A percentile compares a stretch with the other conserved stretches of the same genome.
These are phyloP conservation scores for Parachaetomium inaequale DNA, from an alignment of 495 filamentous ascomycete genomes.

Conservation along the genomic window DNA sequence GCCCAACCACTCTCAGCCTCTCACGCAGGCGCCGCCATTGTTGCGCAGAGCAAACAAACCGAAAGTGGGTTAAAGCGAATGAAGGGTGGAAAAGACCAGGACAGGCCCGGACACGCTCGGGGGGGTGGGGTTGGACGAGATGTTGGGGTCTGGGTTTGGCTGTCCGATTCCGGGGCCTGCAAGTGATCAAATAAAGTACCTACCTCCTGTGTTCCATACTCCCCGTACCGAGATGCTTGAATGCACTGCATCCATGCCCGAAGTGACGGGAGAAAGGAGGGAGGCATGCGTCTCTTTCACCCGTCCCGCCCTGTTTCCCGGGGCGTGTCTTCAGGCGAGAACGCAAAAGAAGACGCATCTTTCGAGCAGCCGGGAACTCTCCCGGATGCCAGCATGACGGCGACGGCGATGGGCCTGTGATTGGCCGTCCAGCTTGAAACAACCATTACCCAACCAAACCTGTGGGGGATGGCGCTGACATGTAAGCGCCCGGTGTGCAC, in stretches of 20 bases:
- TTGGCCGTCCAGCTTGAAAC: constrained; percentile 5
- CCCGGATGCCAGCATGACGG: constrained; percentile 6
- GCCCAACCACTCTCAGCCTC: constrained; percentile 1
- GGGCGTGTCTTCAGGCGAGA: background rate
- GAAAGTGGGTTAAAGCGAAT: background rate
- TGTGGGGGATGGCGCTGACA: background rate
- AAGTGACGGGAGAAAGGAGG: background rate
- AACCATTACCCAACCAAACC: background rate
- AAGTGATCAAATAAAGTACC: background rate
- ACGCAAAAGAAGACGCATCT: constrained; percentile 7
- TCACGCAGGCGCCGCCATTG: constrained; percentile 12
- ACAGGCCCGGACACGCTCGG: background rate
- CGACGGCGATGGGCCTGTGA: background rate
- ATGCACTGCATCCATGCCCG: background rate
- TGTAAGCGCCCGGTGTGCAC: background rate
- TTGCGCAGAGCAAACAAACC: constrained; percentile 7
- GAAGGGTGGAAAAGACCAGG: background rate
- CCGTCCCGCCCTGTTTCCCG: constrained; percentile 1
- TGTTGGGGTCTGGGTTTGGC: background rate
- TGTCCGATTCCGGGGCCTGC: background rate
- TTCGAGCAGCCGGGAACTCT: constrained; percentile 1
- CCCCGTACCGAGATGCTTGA: constrained; percentile 4
- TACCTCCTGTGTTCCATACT: too few relatives aligned
- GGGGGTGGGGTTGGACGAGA: background rate
- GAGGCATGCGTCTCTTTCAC: background rate